A percentile compares a stretch with the other conserved stretches of the same genome.
Evolutionary conservation across 2,329 filamentous ascomycete genomes (phyloP).

Genomic region (Xylaria sp.): DNA sequence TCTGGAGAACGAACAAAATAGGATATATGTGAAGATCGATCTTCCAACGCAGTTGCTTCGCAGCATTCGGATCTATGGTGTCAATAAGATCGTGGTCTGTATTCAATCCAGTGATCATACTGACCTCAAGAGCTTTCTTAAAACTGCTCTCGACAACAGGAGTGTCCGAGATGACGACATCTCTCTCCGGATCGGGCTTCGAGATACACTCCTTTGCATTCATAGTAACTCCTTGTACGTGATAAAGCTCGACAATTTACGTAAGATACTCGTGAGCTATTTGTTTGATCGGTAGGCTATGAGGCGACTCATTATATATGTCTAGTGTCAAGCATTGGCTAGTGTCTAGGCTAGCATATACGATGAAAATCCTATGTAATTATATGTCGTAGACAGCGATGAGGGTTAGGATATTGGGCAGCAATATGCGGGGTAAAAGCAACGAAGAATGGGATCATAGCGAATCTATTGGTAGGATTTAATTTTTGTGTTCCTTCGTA

Average conservation of each 20-base stretch:
- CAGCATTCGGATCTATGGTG: conserved; percentile 49
- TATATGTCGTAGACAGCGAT: neutral
- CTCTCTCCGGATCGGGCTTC: neutral
- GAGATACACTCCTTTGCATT: neutral
- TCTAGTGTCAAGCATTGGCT: neutral
- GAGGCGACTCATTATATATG: neutral
- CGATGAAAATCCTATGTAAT: neutral
- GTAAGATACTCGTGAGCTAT: neutral
- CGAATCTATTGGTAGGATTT: neutral
- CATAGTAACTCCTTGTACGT: neutral
- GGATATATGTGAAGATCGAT: conserved; percentile 56
- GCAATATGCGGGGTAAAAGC: neutral
- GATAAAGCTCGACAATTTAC: neutral
- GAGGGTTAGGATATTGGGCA: neutral
- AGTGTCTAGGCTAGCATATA: neutral
- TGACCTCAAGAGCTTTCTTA: neutral
- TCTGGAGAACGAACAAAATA: conserved; percentile 55
- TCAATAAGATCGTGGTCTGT: neutral
- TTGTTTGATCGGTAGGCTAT: neutral
- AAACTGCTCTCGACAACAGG: neutral
- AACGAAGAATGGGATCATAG: neutral
- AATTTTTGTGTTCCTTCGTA: neutral
- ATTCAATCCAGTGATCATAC: too few relatives aligned
- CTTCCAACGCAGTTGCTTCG: conserved; percentile 53
- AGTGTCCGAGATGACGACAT: neutral